Evolutionary conservation across 1,284 basidiomycete genomes (phyloP).

Genomic region (Rhodotorula sp.): DNA sequence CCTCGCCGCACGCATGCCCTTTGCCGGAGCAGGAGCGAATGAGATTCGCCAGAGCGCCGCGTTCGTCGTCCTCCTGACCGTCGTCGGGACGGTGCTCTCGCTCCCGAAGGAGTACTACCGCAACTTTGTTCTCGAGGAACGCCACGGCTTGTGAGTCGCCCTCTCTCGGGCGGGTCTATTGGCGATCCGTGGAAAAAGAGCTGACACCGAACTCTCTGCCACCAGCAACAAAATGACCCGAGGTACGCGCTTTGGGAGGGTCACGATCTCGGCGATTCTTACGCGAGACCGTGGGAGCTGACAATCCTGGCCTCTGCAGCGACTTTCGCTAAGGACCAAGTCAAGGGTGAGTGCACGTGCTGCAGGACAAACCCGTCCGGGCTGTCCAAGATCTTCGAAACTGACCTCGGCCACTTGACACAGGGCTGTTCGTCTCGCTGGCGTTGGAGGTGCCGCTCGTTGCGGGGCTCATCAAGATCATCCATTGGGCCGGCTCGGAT

Average conservation of each 20-base stretch:
- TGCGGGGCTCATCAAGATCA: conserved; percentile 79
- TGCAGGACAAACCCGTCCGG: background rate
- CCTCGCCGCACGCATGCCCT: conserved; percentile 7
- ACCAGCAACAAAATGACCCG: conserved; percentile 19
- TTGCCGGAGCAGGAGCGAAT: conserved; percentile 3
- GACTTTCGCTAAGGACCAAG: conserved; percentile 10
- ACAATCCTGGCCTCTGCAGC: background rate
- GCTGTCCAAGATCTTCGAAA: background rate
- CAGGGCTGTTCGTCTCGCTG: conserved; percentile 70
- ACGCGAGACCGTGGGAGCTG: background rate
- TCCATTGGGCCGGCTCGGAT: conserved; percentile 75
- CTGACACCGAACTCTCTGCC: too few relatives aligned
- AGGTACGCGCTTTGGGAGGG: background rate
- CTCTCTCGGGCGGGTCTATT: conserved; percentile 38
- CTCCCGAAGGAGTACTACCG: conserved; percentile 76
- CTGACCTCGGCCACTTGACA: conserved; percentile 45
- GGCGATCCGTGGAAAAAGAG: background rate
- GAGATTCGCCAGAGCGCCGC: conserved; percentile 80
- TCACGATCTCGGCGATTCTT: too few relatives aligned
- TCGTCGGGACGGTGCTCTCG: conserved; percentile 58
- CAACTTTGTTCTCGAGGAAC: conserved; percentile 91
- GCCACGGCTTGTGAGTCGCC: conserved; percentile 68
- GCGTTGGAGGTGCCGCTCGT: conserved; percentile 84
- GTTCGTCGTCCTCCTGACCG: conserved; percentile 68
- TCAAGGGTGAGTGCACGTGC: conserved; percentile 8